phyloP scores from a whole-genome alignment of 495 filamentous ascomycete genomes.

The Cairneyella variabilis region DNA sequence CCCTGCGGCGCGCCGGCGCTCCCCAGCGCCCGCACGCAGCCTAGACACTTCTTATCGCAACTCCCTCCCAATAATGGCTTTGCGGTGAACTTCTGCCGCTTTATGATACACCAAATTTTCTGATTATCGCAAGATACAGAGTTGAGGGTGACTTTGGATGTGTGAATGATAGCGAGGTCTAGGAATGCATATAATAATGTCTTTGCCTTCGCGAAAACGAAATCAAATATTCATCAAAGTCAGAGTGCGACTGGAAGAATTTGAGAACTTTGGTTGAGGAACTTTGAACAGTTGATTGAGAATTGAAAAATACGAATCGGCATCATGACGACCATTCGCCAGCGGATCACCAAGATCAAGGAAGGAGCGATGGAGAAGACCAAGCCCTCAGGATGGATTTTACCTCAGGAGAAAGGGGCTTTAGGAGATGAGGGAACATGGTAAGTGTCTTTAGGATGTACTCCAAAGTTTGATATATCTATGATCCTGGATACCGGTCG shows the following conservation, averaged over 20 bases:
- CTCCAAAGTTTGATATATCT: no score
- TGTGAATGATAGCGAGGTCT: background rate
- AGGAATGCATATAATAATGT: constrained; percentile 21
- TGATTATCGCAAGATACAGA: constrained; percentile 19
- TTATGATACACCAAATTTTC: constrained; percentile 20
- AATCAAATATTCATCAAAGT: no score
- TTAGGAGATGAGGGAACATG: constrained; percentile 35
- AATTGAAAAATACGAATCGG: background rate
- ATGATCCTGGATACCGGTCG: no score
- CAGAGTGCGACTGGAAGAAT: no score
- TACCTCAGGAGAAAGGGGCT: constrained; percentile 31
- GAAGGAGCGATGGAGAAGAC: constrained; percentile 30
- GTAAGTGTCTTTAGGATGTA: no score
- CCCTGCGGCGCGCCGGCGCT: constrained; percentile 17
- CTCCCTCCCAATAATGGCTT: constrained; percentile 2
- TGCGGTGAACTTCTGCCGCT: background rate
- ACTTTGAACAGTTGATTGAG: no score
- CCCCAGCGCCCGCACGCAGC: constrained; percentile 6
- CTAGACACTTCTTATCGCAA: constrained; percentile 16
- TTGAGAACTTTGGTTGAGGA: no score
- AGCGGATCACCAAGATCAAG: constrained; percentile 26
- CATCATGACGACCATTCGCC: constrained; percentile 24
- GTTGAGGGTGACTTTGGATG: background rate
- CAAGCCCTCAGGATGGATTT: constrained; percentile 35
- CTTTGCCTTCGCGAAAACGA: background rate